These are phyloP conservation scores for Phytomonas sp. DNA, from an alignment of 208 protist genomes.

Conservation along the genomic window DNA sequence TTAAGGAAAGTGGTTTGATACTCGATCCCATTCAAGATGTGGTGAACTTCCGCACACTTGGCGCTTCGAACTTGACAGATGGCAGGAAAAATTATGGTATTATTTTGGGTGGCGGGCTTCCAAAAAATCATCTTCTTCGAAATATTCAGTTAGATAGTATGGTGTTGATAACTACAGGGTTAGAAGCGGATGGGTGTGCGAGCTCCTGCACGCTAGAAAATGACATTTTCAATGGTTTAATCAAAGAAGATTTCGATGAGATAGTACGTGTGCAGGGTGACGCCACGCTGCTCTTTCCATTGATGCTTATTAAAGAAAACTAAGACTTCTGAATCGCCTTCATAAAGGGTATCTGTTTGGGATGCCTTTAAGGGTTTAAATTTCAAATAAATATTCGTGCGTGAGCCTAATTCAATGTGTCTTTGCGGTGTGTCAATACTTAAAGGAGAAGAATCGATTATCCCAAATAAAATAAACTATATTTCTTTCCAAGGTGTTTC, in stretches of 20 bases:
- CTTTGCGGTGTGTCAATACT: neutral
- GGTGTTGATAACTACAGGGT: conserved; percentile 75
- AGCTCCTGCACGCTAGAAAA: conserved; percentile 69
- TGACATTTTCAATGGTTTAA: conserved; percentile 45
- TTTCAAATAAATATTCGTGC: neutral
- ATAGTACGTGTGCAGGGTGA: conserved; percentile 84
- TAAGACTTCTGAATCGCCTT: neutral
- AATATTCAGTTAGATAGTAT: conserved; percentile 50
- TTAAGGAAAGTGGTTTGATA: conserved; percentile 93
- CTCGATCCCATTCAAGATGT: conserved; percentile 93
- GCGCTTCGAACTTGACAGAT: conserved; percentile 4
- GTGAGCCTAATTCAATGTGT: neutral
- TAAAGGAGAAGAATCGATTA: neutral
- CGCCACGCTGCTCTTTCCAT: conserved; percentile 77
- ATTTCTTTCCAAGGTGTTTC: neutral
- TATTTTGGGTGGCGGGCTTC: conserved; percentile 73
- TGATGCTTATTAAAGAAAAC: conserved; percentile 34
- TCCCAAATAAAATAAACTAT: neutral
- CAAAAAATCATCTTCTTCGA: conserved; percentile 75
- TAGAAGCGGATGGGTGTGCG: conserved; percentile 75
- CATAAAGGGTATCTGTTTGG: neutral
- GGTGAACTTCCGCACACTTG: conserved; percentile 28
- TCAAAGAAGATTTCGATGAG: conserved; percentile 25
- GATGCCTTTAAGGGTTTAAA: neutral
- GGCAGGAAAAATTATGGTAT: conserved; percentile 41